Evolutionary conservation across 768 basidiomycete species (phyloP), one percentile per base, ranked within the genome.

Genomic region (Lentinula lateritia): DNA sequence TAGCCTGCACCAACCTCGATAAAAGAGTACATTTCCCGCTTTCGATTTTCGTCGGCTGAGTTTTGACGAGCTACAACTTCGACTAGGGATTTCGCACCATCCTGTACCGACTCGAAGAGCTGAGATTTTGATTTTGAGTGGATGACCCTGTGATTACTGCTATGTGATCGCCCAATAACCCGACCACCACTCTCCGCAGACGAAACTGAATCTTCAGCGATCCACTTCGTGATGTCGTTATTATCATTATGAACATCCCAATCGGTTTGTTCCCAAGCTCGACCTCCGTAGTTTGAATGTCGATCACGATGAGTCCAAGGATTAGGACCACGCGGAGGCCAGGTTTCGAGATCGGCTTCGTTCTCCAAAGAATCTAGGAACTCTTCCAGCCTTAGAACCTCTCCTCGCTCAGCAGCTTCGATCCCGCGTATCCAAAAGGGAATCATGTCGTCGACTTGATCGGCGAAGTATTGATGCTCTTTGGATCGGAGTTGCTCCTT

Each of bases 341-440:
- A 66, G 64, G 63, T 65, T 62, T 70, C 65, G 61, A 68, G 72
- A 50, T 76, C 75, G 64, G 63, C 64, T 62, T 70, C 65, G 61
- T 69, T 72, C 53, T 76, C 75, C 68, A 80, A 70, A 61, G 69
- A 67, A 50, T 80, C 75, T 28, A 82, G 70, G 65, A 83, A 83
- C 6, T 77, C 74, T 63, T 80, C 80, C 70, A 82, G 62, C 28
- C 69, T 73, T 36, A 76, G 68, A 48, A 76, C 72, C 45, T 78
- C 74, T 4, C 79, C 82, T 15, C 73, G 72, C 71, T 77, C 74
- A 20, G 80, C 83, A 1, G 80, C 82, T 52, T 76, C 72, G 5
- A 85, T 71, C 0, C 78, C 80, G 12, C 75, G 69, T 48, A 75
- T 74, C 84, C 84, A 86, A 68, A 83, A 85, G 3, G 79, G 78